A percentile compares a stretch with the other conserved stretches of the same genome.
These are phyloP conservation scores for Diospyros kaki DNA, from an alignment of 148 eudicot genomes.

Conservation along the genomic window DNA sequence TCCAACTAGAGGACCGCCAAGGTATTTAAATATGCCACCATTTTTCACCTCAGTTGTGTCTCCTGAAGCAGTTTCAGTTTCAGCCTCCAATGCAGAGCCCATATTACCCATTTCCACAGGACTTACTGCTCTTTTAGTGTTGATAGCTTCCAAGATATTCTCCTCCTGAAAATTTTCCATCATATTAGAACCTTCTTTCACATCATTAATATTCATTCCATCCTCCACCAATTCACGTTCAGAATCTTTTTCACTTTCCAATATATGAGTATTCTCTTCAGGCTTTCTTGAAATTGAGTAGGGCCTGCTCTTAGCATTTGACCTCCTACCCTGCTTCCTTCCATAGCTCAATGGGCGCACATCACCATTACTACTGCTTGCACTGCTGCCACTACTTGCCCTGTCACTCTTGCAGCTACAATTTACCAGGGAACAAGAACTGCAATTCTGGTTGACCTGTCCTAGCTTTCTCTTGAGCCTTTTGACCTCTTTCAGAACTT, in stretches of 20 bases:
- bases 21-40: constrained; percentile 92
- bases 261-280: constrained; percentile 20
- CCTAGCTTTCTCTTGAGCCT: constrained; percentile 85
- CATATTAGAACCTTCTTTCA: constrained; percentile 8
- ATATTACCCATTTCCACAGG: constrained; percentile 12
- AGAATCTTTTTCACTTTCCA: constrained; percentile 13
- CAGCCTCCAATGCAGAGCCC: constrained; percentile 13
- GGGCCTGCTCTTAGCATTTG: constrained; percentile 30
- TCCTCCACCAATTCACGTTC: constrained; percentile 21
- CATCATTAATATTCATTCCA: no score
- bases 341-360: constrained; percentile 32
- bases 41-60: constrained; percentile 34
- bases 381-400: constrained; percentile 92
- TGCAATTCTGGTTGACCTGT: constrained; percentile 62
- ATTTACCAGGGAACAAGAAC: constrained; percentile 72
- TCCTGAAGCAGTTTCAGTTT: constrained; percentile 27
- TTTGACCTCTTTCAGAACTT: constrained; percentile 76
- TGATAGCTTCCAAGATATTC: constrained; percentile 17
- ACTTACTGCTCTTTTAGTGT: background rate
- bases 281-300: constrained; percentile 25
- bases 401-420: constrained; percentile 97
- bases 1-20: constrained; percentile 43
- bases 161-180: constrained; percentile 14
- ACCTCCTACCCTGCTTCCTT: constrained; percentile 50
- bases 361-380: constrained; percentile 66